phyloP scores from a whole-genome alignment of 139 green algal species.

The Trebouxia sp. region DNA sequence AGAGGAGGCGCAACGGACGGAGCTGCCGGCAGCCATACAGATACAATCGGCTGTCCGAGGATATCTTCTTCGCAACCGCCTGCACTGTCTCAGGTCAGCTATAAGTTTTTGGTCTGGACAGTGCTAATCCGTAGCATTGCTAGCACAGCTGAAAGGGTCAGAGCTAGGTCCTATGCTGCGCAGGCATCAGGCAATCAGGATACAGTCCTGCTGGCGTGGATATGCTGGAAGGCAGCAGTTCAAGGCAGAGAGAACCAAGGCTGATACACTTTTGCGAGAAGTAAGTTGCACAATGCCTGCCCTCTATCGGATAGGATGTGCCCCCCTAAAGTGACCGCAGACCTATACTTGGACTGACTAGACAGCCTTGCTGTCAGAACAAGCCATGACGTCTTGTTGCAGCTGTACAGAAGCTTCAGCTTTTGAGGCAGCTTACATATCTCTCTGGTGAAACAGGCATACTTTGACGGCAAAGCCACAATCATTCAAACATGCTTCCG shows the following conservation, averaged over 20 bases:
- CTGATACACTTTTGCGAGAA: conserved; percentile 27
- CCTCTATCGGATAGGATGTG: background rate
- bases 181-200: conserved; percentile 25
- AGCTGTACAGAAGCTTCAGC: background rate
- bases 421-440: too few species aligned
- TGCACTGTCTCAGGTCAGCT: conserved; percentile 7
- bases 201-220: conserved; percentile 57
- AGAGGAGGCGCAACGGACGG: background rate
- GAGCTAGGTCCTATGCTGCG: background rate
- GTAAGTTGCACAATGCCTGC: background rate
- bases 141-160: background rate
- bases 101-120: background rate
- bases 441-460: conserved; percentile 39
- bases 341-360: background rate
- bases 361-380: background rate
- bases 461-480: conserved; percentile 63
- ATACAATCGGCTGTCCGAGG: conserved; percentile 13
- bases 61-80: background rate
- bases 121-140: background rate
- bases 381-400: background rate
- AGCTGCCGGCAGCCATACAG: background rate
- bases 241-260: conserved; percentile 40
- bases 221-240: conserved; percentile 49
- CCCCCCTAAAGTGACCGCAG: background rate
- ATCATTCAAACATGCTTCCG: conserved; percentile 66